Percentiles rank a stretch among this genome's conserved stretches.
Evolutionary conservation across 1,284 basidiomycete genomes (phyloP).

Genomic region (Ustilago vetiveriae): DNA sequence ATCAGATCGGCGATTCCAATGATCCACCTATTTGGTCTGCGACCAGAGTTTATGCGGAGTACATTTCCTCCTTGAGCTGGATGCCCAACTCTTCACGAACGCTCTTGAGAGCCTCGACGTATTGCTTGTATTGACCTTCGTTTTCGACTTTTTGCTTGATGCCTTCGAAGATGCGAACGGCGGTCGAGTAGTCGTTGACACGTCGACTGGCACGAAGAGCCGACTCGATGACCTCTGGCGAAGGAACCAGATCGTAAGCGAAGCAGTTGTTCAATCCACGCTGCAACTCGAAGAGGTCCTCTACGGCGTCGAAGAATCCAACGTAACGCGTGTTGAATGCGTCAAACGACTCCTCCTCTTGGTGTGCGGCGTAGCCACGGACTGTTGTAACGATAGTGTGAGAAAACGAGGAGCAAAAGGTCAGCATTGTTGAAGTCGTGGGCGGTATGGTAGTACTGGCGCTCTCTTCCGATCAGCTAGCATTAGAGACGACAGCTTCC

Average conservation of each 20-base stretch:
- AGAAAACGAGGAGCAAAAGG: too few species aligned
- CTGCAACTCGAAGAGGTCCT: conserved; percentile 86
- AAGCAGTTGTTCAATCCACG: conserved; percentile 99
- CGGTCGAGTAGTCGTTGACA: conserved; percentile 96
- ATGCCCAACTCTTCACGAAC: conserved; percentile 64
- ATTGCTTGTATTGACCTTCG: conserved; percentile 65
- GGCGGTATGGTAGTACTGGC: too few species aligned
- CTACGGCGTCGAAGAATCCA: conserved; percentile 87
- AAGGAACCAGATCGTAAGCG: conserved; percentile 95
- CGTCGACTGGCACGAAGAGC: conserved; percentile 88
- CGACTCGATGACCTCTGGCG: conserved; percentile 86
- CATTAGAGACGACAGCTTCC: too few species aligned
- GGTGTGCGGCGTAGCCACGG: conserved; percentile 59
- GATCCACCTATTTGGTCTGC: not conserved
- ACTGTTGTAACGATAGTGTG: conserved; percentile 37
- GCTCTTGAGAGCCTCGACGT: conserved; percentile 62
- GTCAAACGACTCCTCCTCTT: conserved; percentile 88
- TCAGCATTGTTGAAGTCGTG: conserved; percentile 1
- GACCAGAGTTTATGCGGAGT: conserved; percentile 31
- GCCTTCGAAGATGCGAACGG: conserved; percentile 86
- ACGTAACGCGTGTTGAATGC: conserved; percentile 92
- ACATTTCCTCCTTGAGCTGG: conserved; percentile 64
- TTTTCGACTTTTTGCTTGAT: conserved; percentile 67
- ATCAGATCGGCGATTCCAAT: too few species aligned
- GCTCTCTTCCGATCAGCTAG: conserved; percentile 5